Base-by-base conservation (phyloP, 768 basidiomycete genomes). In the Suillus luteus region DNA sequence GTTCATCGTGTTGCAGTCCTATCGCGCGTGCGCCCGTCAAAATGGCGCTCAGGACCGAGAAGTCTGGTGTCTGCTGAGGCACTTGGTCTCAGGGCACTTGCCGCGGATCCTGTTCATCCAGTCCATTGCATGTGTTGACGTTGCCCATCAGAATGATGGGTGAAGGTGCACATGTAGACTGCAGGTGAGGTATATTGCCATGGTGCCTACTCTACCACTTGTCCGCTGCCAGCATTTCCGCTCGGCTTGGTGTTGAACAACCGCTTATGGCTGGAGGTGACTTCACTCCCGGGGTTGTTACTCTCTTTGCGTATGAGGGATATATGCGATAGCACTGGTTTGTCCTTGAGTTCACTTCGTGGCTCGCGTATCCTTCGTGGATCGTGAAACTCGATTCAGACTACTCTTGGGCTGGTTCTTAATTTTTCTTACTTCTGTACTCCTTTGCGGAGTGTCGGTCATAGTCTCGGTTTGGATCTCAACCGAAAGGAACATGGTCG, bases 341-440 rank as follows among this genome's bases (percentile, higher is more conserved):
- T 65, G 71, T 64, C 60, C 69, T 73, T 73, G 49, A 75, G 73
- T 75, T 62, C 70, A 62, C 63, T 73, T 75, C 65, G 73, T 65
- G 57, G 72, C 68, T 58, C 72, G 37, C 48, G 68, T 55, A 62
- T 57, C 35, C 52, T 62, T 19, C 12, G 62, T 46, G 62, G 27
- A 65, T 19, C 33, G 74, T 67, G 71, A 59, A 74, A 74, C 74
- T 68, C 73, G 71, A 73, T 73, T 74, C 73, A 74, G 73, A 76
- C 71, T 74, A 66, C 54, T 66, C 63, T 66, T 40, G 63, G 41
- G n/a, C 65, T 64, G 65, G 64, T 60, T 51, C 57, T 59, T 61
- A 55, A 54, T 14, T 65, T 63, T 65, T 64, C 11, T 52, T 17
- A 8, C 49, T 49, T 5, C 27, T 52, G 52, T 43, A 40, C 48